Base-by-base conservation (phyloP, 169 alveolate genomes). In the Perkinsus olseni region DNA sequence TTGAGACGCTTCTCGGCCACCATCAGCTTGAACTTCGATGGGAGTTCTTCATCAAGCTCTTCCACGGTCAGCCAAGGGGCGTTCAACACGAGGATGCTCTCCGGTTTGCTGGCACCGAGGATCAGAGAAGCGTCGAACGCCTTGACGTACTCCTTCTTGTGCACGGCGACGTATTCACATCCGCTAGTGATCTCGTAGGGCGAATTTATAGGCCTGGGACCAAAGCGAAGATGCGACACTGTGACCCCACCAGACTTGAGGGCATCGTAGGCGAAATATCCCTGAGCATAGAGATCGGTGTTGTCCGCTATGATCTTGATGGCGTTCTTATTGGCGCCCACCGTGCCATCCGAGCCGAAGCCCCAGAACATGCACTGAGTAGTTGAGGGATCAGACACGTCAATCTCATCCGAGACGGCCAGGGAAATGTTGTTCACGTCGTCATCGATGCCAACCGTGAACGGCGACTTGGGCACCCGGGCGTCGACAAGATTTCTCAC, bases 271-370 rank as follows among this genome's bases (percentile, higher is more conserved):
- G 95, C 95, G 93, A 95, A 95, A 94, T 93, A 95, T 31, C 96
- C 96, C 94, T 95, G 96, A 62, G 82, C 82, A 74, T 94, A 92
- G 92, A 95, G 93, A 74, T 94, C 94, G 20, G 96, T 95, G 91
- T 95, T 92, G 94, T 94, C 95, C 0, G 95, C 96, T 39, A 95
- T 95, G 91, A 95, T 94, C 95, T 95, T 95, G 93, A 95, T 95
- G 91, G 96, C 95, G 93, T 95, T 95, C 94, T 95, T 95, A 93
- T 95, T 95, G 11, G 96, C 96, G 92, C 96, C 95, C 40, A 95
- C 96, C 8, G 96, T 95, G n/a, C 96, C 96, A 74, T 95, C 96
- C 39, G 95, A 92, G 74, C 96, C 96, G 82, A 95, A 62, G 38
- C 96, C 96, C 94, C 95, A 95, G 95, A 95, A 95, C 93, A 95